These are phyloP conservation scores for Xylariaceae sp. DNA, from an alignment of 2,329 filamentous ascomycete species.

Conservation along the genomic window DNA sequence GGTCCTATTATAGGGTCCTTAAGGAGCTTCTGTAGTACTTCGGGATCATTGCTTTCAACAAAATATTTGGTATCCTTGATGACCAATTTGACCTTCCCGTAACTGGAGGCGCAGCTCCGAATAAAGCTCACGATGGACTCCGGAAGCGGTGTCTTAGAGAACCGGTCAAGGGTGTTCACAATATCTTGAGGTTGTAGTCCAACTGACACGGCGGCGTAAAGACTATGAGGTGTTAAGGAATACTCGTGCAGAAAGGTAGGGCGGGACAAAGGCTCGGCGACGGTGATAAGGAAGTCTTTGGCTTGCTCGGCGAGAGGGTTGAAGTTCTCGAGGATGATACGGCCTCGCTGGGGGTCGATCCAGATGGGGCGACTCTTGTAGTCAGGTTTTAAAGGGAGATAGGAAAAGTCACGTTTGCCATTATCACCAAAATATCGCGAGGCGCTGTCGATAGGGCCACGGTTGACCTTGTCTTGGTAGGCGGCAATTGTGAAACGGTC, in stretches of 20 bases:
- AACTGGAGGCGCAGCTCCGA: slow-evolving; percentile 80
- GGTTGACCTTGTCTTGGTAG: slow-evolving; percentile 54
- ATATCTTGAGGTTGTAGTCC: slow-evolving; percentile 91
- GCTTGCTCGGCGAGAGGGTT: slow-evolving; percentile 84
- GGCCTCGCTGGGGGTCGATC: slow-evolving; percentile 86
- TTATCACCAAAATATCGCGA: slow-evolving; percentile 54
- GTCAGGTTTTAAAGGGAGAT: slow-evolving; percentile 82
- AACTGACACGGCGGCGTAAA: slow-evolving; percentile 94
- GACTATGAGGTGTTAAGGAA: slow-evolving; percentile 84
- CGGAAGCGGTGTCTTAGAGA: slow-evolving; percentile 87
- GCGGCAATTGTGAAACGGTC: slow-evolving; percentile 63
- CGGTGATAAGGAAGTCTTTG: slow-evolving; percentile 93
- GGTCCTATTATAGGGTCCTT: slow-evolving; percentile 82
- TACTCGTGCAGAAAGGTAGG: slow-evolving; percentile 95
- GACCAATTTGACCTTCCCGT: slow-evolving; percentile 94
- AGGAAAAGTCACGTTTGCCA: slow-evolving; percentile 72
- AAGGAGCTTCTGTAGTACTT: slow-evolving; percentile 84
- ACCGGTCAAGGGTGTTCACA: slow-evolving; percentile 82
- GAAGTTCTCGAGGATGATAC: slow-evolving; percentile 94
- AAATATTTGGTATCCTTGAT: slow-evolving; percentile 94
- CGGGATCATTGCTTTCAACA: slow-evolving; percentile 87
- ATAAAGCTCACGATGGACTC: slow-evolving; percentile 82
- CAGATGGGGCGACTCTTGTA: slow-evolving; percentile 89
- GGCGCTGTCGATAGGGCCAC: slow-evolving; percentile 48
- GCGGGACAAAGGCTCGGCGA: slow-evolving; percentile 89